These are phyloP conservation scores for Cryptomeria japonica DNA, from an alignment of 75 land plant species.

Conservation along the genomic window DNA sequence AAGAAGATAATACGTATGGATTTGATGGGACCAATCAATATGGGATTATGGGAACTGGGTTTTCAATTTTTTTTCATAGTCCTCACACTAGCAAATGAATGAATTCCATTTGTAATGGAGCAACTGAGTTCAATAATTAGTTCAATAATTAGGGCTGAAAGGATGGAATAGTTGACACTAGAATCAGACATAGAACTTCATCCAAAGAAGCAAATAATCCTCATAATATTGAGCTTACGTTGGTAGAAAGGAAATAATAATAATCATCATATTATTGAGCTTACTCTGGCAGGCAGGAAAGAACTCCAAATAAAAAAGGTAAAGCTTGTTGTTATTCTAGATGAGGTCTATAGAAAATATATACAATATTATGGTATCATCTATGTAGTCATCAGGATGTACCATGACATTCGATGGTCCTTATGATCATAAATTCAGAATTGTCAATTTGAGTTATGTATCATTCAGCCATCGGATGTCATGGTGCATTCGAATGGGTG, in stretches of 20 bases:
- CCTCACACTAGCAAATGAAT: background rate
- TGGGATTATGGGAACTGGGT: slow-evolving; percentile 8
- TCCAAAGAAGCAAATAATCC: slow-evolving; percentile 7
- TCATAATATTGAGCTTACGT: slow-evolving; percentile 34
- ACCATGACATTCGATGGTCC: too few species aligned
- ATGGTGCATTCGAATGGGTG: too few species aligned
- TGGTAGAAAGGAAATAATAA: slow-evolving; percentile 57
- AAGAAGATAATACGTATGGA: background rate
- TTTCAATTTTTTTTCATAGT: slow-evolving; percentile 2
- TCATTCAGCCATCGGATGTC: too few species aligned
- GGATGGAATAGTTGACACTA: slow-evolving; percentile 1
- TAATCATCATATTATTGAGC: too few species aligned
- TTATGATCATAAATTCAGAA: too few species aligned
- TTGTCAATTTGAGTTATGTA: too few species aligned
- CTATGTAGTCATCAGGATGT: too few species aligned
- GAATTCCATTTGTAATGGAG: background rate
- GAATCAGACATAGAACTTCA: background rate
- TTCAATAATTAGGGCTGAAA: background rate
- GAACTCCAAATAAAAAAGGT: too few species aligned
- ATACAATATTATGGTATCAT: too few species aligned
- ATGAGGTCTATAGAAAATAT: too few species aligned
- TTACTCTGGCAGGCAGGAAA: too few species aligned
- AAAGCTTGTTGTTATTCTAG: too few species aligned
- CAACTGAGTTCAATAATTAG: background rate
- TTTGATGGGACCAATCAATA: background rate